Conservation (phyloP, 176 grass and related monocot species). For the Tillandsia fasciculata region DNA sequence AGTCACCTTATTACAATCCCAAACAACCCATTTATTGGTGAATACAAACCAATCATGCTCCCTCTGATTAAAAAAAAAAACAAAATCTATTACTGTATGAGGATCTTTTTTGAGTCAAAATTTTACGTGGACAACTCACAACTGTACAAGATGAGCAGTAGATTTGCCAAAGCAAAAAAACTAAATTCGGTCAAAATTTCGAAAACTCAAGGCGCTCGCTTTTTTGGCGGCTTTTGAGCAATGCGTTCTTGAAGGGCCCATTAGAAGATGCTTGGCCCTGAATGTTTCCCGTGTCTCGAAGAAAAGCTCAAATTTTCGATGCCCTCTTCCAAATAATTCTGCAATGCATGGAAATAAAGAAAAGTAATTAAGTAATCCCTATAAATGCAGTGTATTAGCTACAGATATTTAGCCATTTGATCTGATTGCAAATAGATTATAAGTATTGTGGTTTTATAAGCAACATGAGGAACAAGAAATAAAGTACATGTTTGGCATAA, state of each 20-base stretch:
- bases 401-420: background rate
- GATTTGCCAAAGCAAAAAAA: too few relatives aligned
- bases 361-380: background rate
- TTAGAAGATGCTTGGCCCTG: background rate
- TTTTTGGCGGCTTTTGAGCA: background rate
- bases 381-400: background rate
- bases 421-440: background rate
- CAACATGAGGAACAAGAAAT: background rate
- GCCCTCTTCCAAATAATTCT: conserved; percentile 5
- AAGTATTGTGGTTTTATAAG: background rate
- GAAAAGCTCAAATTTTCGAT: background rate
- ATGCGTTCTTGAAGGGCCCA: background rate
- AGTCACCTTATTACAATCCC: too few relatives aligned
- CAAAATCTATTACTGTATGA: too few relatives aligned
- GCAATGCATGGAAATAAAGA: background rate
- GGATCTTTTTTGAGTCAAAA: too few relatives aligned
- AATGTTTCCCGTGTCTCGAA: background rate
- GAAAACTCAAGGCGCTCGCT: too few relatives aligned
- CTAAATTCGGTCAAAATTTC: too few relatives aligned
- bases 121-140: too few relatives aligned
- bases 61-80: too few relatives aligned
- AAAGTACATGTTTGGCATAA: too few relatives aligned
- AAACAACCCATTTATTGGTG: too few relatives aligned
- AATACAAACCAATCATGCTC: too few relatives aligned
- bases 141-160: too few relatives aligned